Evolutionary conservation across 23 red algal genomes (phyloP).

Genomic region (Gracilaria caudata): DNA sequence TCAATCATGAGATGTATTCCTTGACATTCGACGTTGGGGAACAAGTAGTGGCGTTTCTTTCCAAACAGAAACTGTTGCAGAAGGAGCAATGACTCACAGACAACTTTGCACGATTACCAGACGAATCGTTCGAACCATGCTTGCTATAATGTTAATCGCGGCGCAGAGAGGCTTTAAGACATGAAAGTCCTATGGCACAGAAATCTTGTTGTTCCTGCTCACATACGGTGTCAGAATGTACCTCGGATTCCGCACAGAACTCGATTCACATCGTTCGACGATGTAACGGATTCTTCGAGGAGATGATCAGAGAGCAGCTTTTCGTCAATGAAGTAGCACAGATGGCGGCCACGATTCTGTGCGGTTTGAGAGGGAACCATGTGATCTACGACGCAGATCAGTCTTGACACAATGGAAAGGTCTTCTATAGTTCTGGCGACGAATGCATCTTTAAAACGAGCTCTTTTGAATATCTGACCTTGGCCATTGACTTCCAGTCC

Average conservation of each 20-base stretch:
- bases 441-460: not conserved
- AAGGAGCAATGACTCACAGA: too few relatives aligned
- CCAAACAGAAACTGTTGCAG: too few relatives aligned
- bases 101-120: too few relatives aligned
- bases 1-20: too few relatives aligned
- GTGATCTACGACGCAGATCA: slow-evolving; percentile 13
- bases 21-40: too few relatives aligned
- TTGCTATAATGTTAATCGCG: too few relatives aligned
- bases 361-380: not conserved
- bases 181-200: too few relatives aligned
- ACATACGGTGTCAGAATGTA: too few relatives aligned
- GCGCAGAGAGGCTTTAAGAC: too few relatives aligned
- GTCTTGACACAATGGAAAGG: not conserved
- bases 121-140: too few relatives aligned
- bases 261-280: not conserved
- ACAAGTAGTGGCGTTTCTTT: too few relatives aligned
- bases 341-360: not conserved
- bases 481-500: slow-evolving; percentile 1
- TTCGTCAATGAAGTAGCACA: slow-evolving; percentile 20
- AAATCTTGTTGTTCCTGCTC: too few relatives aligned
- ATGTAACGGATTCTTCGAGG: not conserved
- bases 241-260: not conserved
- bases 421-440: not conserved
- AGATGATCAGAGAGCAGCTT: not conserved
- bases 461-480: slow-evolving; percentile 3